Evolutionary conservation across 2,329 filamentous ascomycete genomes (phyloP).

Genomic region (Clathrospora elynae): DNA sequence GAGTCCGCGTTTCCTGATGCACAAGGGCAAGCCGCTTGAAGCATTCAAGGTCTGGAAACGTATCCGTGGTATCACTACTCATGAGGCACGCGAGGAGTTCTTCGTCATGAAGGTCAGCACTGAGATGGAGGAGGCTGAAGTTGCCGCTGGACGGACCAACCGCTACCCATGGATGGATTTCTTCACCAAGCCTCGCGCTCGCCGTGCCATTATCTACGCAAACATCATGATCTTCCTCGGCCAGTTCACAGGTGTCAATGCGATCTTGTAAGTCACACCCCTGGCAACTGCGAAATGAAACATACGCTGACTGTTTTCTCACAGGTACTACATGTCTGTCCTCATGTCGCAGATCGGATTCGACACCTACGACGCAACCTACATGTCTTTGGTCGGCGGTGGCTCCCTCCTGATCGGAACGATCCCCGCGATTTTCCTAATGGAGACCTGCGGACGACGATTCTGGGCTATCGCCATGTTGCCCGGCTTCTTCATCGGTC

Average conservation of each 20-base stretch:
- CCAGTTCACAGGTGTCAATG: slow-evolving; percentile 73
- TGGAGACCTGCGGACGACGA: slow-evolving; percentile 73
- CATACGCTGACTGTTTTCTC: background rate
- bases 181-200: slow-evolving; percentile 68
- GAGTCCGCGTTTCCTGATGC: slow-evolving; percentile 70
- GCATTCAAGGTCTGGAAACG: slow-evolving; percentile 74
- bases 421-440: slow-evolving; percentile 70
- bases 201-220: slow-evolving; percentile 63
- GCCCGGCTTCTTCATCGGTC: slow-evolving; percentile 72
- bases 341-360: slow-evolving; percentile 73
- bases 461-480: slow-evolving; percentile 77
- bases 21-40: slow-evolving; percentile 65
- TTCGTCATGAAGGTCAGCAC: slow-evolving; percentile 70
- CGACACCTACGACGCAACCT: slow-evolving; percentile 64
- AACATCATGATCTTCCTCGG: slow-evolving; percentile 78
- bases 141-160: slow-evolving; percentile 58
- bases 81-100: slow-evolving; percentile 70
- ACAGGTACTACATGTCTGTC: slow-evolving; percentile 68
- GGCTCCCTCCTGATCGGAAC: slow-evolving; percentile 70
- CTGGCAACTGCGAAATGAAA: too few relatives aligned
- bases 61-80: slow-evolving; percentile 64
- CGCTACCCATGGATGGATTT: slow-evolving; percentile 74
- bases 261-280: slow-evolving; percentile 57
- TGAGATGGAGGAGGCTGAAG: slow-evolving; percentile 60
- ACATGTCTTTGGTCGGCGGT: slow-evolving; percentile 74